phyloP scores from a whole-genome alignment of 441 rosid genomes.

The Erodium moschatum region DNA sequence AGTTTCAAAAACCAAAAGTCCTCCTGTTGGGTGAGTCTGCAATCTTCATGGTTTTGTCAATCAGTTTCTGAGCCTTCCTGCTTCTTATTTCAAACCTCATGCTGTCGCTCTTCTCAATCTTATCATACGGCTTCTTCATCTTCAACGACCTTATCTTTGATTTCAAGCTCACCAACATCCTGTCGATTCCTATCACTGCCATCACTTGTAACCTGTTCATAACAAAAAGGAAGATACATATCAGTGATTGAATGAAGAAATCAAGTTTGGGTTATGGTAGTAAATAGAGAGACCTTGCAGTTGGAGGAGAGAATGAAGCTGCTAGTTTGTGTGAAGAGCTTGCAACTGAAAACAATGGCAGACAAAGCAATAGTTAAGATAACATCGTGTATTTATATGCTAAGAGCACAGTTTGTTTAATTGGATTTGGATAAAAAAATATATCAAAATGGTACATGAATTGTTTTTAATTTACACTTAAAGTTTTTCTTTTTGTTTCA shows the following conservation, averaged over 20 bases:
- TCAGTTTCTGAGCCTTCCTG: conserved; percentile 68
- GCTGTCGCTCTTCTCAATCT: conserved; percentile 88
- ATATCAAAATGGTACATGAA: no score
- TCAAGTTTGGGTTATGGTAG: no score
- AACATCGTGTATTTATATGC: not conserved
- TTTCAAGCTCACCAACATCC: conserved; percentile 55
- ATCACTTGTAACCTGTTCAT: not conserved
- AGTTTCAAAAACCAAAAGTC: conserved; percentile 39
- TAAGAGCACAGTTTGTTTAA: not conserved
- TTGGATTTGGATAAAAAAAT: no score
- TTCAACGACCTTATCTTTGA: conserved; percentile 51
- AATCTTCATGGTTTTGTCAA: conserved; percentile 57
- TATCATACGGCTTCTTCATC: conserved; percentile 61
- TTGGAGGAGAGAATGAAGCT: no score
- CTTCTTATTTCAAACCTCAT: conserved; percentile 81
- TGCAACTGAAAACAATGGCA: not conserved
- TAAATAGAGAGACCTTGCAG: no score
- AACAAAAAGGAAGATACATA: no score
- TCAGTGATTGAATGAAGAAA: no score
- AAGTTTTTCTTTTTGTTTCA: no score
- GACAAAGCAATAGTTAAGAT: not conserved
- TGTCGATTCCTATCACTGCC: conserved; percentile 50
- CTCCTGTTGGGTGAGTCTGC: conserved; percentile 65
- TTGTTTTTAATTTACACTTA: no score
- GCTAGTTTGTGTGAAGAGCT: not conserved